These are phyloP conservation scores for Takashimella koratensis DNA, from an alignment of 1,284 basidiomycete species.

Conservation along the genomic window DNA sequence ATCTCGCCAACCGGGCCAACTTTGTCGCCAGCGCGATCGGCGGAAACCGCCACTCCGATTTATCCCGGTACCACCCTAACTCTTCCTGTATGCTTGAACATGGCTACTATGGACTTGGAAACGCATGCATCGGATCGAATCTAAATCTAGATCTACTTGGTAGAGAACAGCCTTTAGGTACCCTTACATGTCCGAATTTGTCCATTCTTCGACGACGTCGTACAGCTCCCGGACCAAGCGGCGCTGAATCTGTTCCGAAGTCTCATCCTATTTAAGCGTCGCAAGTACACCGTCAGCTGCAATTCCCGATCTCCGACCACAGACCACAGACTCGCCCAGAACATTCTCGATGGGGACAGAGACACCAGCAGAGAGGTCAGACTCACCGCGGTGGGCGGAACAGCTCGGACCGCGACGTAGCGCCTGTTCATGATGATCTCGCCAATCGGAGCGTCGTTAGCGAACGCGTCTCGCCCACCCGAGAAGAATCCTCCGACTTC, in stretches of 20 bases:
- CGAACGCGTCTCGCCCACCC: slow-evolving; percentile 57
- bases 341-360: background rate
- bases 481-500: slow-evolving; percentile 79
- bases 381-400: slow-evolving; percentile 26
- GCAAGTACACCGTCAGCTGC: too few relatives aligned
- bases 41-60: too few relatives aligned
- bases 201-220: slow-evolving; percentile 67
- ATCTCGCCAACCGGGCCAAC: too few relatives aligned
- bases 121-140: too few relatives aligned
- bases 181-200: slow-evolving; percentile 21
- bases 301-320: too few relatives aligned
- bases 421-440: slow-evolving; percentile 75
- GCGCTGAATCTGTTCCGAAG: slow-evolving; percentile 68
- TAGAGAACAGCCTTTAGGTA: too few relatives aligned
- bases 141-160: too few relatives aligned
- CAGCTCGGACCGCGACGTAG: slow-evolving; percentile 64
- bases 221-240: slow-evolving; percentile 80
- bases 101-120: too few relatives aligned
- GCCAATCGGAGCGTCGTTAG: slow-evolving; percentile 56
- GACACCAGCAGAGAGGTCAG: background rate
- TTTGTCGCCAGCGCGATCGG: too few relatives aligned
- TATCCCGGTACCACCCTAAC: too few relatives aligned
- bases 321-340: too few relatives aligned
- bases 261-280: slow-evolving; percentile 55
- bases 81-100: too few relatives aligned